A percentile compares a stretch with the other conserved stretches of the same genome.
Evolutionary conservation across 352 stramenopile species (phyloP).

Genomic region (Phytophthora pini): DNA sequence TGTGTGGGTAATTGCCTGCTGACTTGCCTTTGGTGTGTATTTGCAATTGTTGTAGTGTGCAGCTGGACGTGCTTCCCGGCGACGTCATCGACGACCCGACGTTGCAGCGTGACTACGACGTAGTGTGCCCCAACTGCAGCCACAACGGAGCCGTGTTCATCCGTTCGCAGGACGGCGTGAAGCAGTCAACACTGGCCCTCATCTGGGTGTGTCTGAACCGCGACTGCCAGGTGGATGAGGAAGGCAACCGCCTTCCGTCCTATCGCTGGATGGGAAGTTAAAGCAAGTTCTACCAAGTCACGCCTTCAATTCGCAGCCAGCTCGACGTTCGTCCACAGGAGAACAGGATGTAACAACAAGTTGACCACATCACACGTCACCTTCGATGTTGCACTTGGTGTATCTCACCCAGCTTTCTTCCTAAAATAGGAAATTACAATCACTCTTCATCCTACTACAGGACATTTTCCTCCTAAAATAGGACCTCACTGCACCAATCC

Average conservation of each 20-base stretch:
- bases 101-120: conserved; percentile 89
- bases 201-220: conserved; percentile 91
- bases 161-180: conserved; percentile 88
- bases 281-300: conserved; percentile 5
- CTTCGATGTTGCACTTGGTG: conserved; percentile 5
- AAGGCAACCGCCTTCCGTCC: conserved; percentile 83
- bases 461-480: not conserved
- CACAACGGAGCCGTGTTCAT: conserved; percentile 89
- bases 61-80: conserved; percentile 84
- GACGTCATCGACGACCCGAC: conserved; percentile 91
- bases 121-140: conserved; percentile 79
- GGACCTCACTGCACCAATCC: conserved; percentile 17
- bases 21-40: conserved; percentile 1
- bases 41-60: conserved; percentile 52
- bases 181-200: conserved; percentile 86
- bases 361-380: conserved; percentile 1
- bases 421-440: conserved; percentile 4
- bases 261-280: conserved; percentile 87
- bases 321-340: conserved; percentile 1
- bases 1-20: not conserved
- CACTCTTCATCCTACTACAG: not conserved
- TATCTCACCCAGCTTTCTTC: not conserved
- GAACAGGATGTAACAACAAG: conserved; percentile 15
- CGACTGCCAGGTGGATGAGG: conserved; percentile 87
- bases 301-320: not conserved